phyloP scores from a whole-genome alignment of 1,284 basidiomycete species.

The Ceratobasidium sp. region DNA sequence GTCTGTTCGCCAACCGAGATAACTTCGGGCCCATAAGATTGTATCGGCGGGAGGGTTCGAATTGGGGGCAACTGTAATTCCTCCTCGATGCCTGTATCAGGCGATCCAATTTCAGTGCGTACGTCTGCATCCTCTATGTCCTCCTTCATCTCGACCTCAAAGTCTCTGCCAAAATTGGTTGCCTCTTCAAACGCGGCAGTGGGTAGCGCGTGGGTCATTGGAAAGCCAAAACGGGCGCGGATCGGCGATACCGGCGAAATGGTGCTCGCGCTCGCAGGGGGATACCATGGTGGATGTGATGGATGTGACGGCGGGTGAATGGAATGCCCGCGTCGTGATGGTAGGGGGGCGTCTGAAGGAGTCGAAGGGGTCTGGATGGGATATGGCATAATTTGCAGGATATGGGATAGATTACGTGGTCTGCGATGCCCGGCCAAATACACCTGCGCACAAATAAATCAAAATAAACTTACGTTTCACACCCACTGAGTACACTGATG shows the following conservation, averaged over 20 bases:
- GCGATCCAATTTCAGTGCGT: not conserved
- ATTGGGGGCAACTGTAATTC: not conserved
- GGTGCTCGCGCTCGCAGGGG: conserved; percentile 24
- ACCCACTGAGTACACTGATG: no score
- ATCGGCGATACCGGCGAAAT: conserved; percentile 15
- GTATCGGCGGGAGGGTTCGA: not conserved
- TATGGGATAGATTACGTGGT: not conserved
- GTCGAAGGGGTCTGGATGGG: conserved; percentile 19
- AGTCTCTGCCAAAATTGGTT: not conserved
- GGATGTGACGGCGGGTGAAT: not conserved
- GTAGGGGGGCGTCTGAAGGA: conserved; percentile 4
- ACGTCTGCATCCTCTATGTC: not conserved
- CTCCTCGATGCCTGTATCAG: not conserved
- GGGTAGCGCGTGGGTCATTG: conserved; percentile 14
- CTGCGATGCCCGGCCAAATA: conserved; percentile 4
- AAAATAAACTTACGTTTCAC: no score
- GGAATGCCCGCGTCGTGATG: not conserved
- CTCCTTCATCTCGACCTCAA: not conserved
- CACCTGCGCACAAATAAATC: no score
- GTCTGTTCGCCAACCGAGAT: conserved; percentile 1
- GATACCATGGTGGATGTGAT: not conserved
- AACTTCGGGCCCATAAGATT: not conserved
- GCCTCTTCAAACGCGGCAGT: not conserved
- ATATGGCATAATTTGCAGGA: not conserved
- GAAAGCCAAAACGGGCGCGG: conserved; percentile 7